Evolutionary conservation across 805 yeast genomes (phyloP).

Genomic region (Clavispora santaluciae): DNA sequence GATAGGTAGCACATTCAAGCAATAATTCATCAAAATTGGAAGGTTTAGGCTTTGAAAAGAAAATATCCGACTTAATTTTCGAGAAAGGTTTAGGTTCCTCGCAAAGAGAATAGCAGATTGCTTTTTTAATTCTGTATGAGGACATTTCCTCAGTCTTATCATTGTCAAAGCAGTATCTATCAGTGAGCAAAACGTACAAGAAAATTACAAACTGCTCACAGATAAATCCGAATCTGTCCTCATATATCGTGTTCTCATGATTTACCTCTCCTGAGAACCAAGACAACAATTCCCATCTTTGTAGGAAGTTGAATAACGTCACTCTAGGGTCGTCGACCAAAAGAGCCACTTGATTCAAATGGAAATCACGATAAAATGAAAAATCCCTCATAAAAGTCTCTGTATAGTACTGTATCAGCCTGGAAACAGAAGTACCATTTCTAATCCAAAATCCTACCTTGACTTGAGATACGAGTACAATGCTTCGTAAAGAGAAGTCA

Average conservation of each 20-base stretch:
- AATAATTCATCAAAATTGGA: conserved; percentile 46
- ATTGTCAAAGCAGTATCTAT: conserved; percentile 25
- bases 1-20: conserved; percentile 56
- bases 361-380: conserved; percentile 41
- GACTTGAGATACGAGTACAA: conserved; percentile 59
- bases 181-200: conserved; percentile 41
- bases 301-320: conserved; percentile 35
- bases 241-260: conserved; percentile 37
- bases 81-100: conserved; percentile 53
- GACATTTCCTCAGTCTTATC: conserved; percentile 23
- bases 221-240: conserved; percentile 44
- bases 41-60: conserved; percentile 23
- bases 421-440: conserved; percentile 55
- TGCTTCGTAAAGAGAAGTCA: conserved; percentile 54
- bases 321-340: conserved; percentile 34
- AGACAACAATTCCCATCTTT: conserved; percentile 53
- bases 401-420: conserved; percentile 47
- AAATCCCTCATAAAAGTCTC: conserved; percentile 38
- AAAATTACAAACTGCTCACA: conserved; percentile 39
- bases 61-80: conserved; percentile 29
- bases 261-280: conserved; percentile 42
- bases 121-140: conserved; percentile 27
- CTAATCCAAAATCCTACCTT: conserved; percentile 68
- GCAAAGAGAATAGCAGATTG: conserved; percentile 48
- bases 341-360: conserved; percentile 41